Percentiles rank a stretch among this genome's conserved stretches.
These are phyloP conservation scores for Phialophora expanda DNA, from an alignment of 2,329 filamentous ascomycete genomes.

Conservation along the genomic window DNA sequence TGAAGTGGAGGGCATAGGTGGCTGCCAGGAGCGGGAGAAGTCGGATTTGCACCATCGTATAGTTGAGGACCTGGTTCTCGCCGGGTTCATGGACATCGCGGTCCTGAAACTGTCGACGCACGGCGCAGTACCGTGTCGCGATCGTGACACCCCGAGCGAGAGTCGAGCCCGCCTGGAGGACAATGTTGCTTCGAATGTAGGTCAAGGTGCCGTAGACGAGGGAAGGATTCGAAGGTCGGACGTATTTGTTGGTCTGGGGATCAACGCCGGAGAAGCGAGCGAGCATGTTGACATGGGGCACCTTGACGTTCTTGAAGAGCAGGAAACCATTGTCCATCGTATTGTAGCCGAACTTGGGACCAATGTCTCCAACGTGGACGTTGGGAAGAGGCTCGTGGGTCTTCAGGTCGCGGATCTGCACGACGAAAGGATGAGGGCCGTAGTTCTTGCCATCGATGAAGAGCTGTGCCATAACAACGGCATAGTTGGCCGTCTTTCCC, in stretches of 20 bases:
- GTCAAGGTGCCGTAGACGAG: constrained; percentile 78
- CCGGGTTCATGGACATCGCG: constrained; percentile 66
- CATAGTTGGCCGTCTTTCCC: constrained; percentile 75
- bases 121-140: constrained; percentile 73
- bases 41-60: constrained; percentile 79
- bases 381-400: constrained; percentile 72
- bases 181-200: constrained; percentile 74
- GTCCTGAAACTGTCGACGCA: constrained; percentile 79
- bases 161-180: constrained; percentile 72
- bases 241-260: constrained; percentile 69
- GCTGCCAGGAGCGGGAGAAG: constrained; percentile 73
- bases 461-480: constrained; percentile 79
- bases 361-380: constrained; percentile 78
- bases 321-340: constrained; percentile 84
- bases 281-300: constrained; percentile 76
- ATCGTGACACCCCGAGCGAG: constrained; percentile 79
- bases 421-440: constrained; percentile 78
- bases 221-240: constrained; percentile 68
- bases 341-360: constrained; percentile 79
- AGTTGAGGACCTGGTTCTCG: constrained; percentile 78
- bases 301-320: constrained; percentile 75
- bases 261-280: constrained; percentile 73
- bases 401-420: constrained; percentile 72
- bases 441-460: constrained; percentile 70
- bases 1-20: constrained; percentile 79